Evolutionary conservation across 1,284 basidiomycete species (phyloP).

Genomic region (Somion occarium): DNA sequence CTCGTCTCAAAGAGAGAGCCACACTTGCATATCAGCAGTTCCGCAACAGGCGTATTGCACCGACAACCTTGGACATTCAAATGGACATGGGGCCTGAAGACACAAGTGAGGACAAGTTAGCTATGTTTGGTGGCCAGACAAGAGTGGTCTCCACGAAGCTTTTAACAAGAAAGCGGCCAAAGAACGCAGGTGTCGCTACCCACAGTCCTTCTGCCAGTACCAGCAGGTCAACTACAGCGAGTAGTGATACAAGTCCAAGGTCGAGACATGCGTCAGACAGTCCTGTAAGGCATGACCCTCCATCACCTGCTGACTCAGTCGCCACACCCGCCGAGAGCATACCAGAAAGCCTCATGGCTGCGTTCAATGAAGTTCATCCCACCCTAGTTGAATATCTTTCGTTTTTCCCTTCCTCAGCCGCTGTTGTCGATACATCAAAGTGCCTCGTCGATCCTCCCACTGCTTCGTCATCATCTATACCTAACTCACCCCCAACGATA

Average conservation of each 20-base stretch:
- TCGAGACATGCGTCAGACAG: neutral
- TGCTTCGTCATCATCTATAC: neutral
- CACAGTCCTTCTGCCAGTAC: neutral
- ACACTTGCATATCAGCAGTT: slow-evolving; percentile 23
- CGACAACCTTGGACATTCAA: slow-evolving; percentile 24
- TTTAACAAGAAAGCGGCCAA: slow-evolving; percentile 18
- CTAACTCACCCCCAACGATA: neutral
- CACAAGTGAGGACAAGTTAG: slow-evolving; percentile 45
- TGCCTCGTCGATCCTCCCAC: slow-evolving; percentile 8
- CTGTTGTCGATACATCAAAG: slow-evolving; percentile 21
- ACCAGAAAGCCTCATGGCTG: slow-evolving; percentile 16
- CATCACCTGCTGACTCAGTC: slow-evolving; percentile 14
- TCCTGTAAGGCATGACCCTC: neutral
- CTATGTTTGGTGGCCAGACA: slow-evolving; percentile 53
- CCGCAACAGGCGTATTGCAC: slow-evolving; percentile 22
- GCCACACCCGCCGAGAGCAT: slow-evolving; percentile 23
- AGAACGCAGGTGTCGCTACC: neutral
- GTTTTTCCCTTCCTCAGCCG: slow-evolving; percentile 31
- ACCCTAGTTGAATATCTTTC: slow-evolving; percentile 43
- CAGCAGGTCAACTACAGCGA: neutral
- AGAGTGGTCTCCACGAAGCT: slow-evolving; percentile 40
- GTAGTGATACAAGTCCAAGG: neutral
- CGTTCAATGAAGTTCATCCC: slow-evolving; percentile 52
- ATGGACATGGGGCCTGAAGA: slow-evolving; percentile 31
- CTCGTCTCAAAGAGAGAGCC: slow-evolving; percentile 24